These are phyloP conservation scores for Diaporthe sp. DNA, from an alignment of 2,329 filamentous ascomycete species.

Conservation along the genomic window DNA sequence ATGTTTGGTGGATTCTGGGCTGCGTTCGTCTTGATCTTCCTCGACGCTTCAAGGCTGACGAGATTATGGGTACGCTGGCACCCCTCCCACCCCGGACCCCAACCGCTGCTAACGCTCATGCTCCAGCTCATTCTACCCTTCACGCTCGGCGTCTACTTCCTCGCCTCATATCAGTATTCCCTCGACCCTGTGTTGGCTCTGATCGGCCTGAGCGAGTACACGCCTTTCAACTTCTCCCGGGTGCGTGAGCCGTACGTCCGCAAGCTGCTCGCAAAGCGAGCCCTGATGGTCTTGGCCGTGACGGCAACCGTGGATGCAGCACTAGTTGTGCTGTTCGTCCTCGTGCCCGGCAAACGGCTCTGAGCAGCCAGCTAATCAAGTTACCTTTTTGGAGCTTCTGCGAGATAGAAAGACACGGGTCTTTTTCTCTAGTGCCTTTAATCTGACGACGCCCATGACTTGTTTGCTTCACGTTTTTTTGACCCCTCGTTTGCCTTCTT, in stretches of 20 bases:
- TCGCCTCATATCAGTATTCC: slow-evolving; percentile 94
- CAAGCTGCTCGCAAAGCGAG: slow-evolving; percentile 84
- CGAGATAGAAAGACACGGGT: background rate
- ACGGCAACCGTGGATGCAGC: slow-evolving; percentile 82
- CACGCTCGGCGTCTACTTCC: slow-evolving; percentile 87
- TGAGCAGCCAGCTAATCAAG: slow-evolving; percentile 49
- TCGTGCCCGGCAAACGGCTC: slow-evolving; percentile 89
- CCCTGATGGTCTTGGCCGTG: slow-evolving; percentile 81
- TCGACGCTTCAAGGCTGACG: slow-evolving; percentile 78
- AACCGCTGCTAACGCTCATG: slow-evolving; percentile 33
- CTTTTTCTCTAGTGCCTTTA: slow-evolving; percentile 17
- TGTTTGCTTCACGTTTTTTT: slow-evolving; percentile 8
- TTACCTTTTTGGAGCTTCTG: background rate
- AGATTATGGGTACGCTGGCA: slow-evolving; percentile 81
- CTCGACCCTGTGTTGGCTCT: slow-evolving; percentile 92
- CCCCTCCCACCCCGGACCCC: background rate
- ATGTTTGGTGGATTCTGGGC: slow-evolving; percentile 96
- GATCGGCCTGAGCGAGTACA: slow-evolving; percentile 94
- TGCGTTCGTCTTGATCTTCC: slow-evolving; percentile 91
- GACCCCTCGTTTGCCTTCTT: background rate
- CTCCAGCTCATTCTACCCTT: slow-evolving; percentile 82
- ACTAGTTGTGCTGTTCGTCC: slow-evolving; percentile 90
- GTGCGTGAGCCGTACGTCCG: slow-evolving; percentile 93
- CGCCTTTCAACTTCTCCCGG: slow-evolving; percentile 88
- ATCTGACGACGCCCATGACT: slow-evolving; percentile 21